Evolutionary conservation across 352 stramenopile genomes (phyloP), one percentile per base, ranked within the genome.

Genomic region (Phytophthora macrochlamydospora): DNA sequence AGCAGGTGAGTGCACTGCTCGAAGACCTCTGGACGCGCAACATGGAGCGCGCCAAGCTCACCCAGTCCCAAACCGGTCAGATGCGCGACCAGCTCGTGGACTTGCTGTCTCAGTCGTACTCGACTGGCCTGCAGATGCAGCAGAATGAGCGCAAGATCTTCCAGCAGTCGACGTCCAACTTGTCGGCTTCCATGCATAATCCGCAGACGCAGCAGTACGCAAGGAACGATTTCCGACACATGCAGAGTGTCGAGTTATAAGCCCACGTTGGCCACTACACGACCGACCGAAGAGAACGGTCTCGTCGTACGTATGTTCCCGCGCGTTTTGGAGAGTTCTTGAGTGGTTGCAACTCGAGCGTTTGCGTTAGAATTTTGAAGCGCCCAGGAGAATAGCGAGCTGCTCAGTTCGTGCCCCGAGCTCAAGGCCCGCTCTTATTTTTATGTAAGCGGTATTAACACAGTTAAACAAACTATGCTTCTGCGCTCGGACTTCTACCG

Each of bases 61-160:
- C 65, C 9, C 50, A 59, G 31, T 60, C 55, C 2, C 67, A 73
- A 31, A 59, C 67, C 4, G 73, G 67, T 12, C 73, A 81, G 46
- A 71, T 87, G 4, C 78, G 61, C 12, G 62, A 87, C 45, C 72
- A 82, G 51, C 66, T 87, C 5, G 71, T 70, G 51, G 73, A 76
- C 14, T 53, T 87, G 46, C 71, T 87, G 38, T 85, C 75, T 31
- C 73, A 85, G 61, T 83, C 75, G 58, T 87, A 87, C 63, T 68
- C 71, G 11, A 85, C 76, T 4, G 78, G 78, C 6, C 49, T 83
- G 45, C 78, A 87, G 51, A 65, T 87, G 49, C 62, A 83, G 52
- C 72, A 83, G 65, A 81, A 82, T 49, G 73, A 87, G 59, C 61
- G 38, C 24, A 73, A 75, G 38, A 78, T 77, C 24, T 14, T 53